Evolutionary conservation across 176 grass and related monocot genomes (phyloP).

Genomic region (Melocanna baccifera): DNA sequence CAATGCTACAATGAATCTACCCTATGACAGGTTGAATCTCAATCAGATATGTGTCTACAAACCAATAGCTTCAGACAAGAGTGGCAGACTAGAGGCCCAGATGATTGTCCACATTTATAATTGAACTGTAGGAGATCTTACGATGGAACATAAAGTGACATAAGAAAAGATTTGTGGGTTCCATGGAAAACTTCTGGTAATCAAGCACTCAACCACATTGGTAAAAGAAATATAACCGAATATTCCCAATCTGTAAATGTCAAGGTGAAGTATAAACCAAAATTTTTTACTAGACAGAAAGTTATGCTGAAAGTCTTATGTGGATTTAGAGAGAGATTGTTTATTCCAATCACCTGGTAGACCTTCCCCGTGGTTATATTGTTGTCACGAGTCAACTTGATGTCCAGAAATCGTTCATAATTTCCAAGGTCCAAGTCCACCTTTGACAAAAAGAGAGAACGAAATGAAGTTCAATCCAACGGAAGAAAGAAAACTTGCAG

Average conservation of each 20-base stretch:
- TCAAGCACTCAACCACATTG: conserved; percentile 2
- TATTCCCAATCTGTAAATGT: conserved; percentile 31
- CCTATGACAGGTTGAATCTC: conserved; percentile 19
- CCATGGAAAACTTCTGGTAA: conserved; percentile 33
- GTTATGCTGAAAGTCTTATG: neutral
- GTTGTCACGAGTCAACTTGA: conserved; percentile 96
- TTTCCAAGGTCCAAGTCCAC: conserved; percentile 99
- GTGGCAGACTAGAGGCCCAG: conserved; percentile 10
- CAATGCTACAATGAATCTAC: neutral
- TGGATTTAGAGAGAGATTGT: neutral
- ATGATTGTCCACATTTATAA: conserved; percentile 17
- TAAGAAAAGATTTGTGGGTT: conserved; percentile 40
- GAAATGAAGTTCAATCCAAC: neutral
- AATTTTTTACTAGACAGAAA: conserved; percentile 21
- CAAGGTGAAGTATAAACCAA: conserved; percentile 24
- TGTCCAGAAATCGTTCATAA: conserved; percentile 93
- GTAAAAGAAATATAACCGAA: neutral
- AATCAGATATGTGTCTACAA: conserved; percentile 1
- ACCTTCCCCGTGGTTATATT: conserved; percentile 98
- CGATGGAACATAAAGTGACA: conserved; percentile 22
- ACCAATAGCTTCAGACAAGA: conserved; percentile 20
- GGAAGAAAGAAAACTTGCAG: conserved; percentile 7
- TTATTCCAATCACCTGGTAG: conserved; percentile 71
- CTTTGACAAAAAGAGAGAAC: conserved; percentile 38
- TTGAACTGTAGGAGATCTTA: conserved; percentile 15